phyloP scores from a whole-genome alignment of 192 early-diverging fungal genomes.

The Allomyces javanicus region DNA sequence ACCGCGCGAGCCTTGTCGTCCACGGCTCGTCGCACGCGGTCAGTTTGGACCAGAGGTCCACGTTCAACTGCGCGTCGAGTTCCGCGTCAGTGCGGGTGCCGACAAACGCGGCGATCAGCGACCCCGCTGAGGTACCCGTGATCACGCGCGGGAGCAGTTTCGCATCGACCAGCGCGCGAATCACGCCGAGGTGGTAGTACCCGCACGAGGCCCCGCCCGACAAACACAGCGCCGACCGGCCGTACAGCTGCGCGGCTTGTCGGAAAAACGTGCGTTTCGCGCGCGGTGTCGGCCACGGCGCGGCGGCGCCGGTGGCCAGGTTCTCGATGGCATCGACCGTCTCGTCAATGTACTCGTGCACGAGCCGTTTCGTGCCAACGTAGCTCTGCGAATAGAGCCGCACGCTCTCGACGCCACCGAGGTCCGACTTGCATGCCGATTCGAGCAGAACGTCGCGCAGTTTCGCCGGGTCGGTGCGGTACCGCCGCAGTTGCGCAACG shows the following conservation, averaged over 20 bases:
- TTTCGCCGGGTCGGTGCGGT: constrained; percentile 9
- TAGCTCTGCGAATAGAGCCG: constrained; percentile 51
- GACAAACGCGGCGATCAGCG: constrained; percentile 40
- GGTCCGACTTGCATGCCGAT: constrained; percentile 48
- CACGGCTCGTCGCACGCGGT: constrained; percentile 28
- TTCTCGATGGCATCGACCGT: constrained; percentile 20
- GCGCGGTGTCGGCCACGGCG: constrained; percentile 14
- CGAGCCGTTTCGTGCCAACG: constrained; percentile 47
- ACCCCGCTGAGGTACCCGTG: constrained; percentile 53
- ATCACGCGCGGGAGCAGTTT: constrained; percentile 49
- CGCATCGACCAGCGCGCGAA: constrained; percentile 47
- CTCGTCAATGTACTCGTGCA: constrained; percentile 50
- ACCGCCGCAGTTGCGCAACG: not conserved
- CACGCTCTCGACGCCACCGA: constrained; percentile 55
- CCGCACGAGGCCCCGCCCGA: constrained; percentile 56
- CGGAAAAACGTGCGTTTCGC: constrained; percentile 47
- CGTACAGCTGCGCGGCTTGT: constrained; percentile 41
- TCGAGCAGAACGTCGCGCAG: constrained; percentile 28
- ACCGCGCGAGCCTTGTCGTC: constrained; percentile 15
- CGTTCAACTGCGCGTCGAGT: constrained; percentile 29
- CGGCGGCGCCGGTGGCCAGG: constrained; percentile 14
- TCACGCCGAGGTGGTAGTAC: constrained; percentile 50
- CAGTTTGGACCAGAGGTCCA: constrained; percentile 25
- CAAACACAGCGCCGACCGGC: constrained; percentile 53
- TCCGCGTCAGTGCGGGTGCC: constrained; percentile 49